Evolutionary conservation across 352 stramenopile species (phyloP), one percentile per base, ranked within the genome.

Genomic region (Phytophthora crassamura): DNA sequence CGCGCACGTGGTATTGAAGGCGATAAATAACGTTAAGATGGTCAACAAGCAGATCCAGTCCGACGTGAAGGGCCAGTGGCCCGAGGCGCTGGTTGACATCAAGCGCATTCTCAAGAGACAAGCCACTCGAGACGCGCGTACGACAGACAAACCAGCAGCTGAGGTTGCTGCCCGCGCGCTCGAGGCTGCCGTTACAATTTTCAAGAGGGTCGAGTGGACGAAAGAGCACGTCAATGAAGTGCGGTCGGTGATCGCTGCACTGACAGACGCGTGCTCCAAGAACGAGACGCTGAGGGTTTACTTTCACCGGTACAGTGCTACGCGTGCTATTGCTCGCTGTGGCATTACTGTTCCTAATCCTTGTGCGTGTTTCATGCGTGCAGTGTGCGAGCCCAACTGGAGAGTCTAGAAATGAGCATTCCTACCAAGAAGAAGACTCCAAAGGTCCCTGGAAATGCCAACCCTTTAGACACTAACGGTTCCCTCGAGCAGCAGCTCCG

Each of bases 221-320:
- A 9, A 5, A 10, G 43, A 70, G 20, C 28, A 32, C 32, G 32
- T 40, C 3, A 51, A 71, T 34, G 64, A 77, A 56, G 41, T 65
- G n/a, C 40, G 22, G 4, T 38, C 49, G 20, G 14, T 74, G 11
- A 28, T 72, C 3, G 51, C 46, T 33, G 45, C 28, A 1, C 64
- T 77, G 16, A 50, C 53, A n/a, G 39, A 64, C 16, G 54, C 65
- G n/a, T 77, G 69, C 39, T 55, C 60, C 22, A 72, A 65, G 38
- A 74, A 68, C 51, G 38, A 72, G 45, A 15, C 56, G 51, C 45
- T 77, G 7, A 60, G 54, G 7, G 18, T 30, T 33, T 49, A 47
- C n/a, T 74, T 74, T 32, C 43, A 77, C 16, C 43, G 59, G 64
- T 77, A 67, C 18, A 49, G 7, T 4, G 40, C 30, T 8, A 30